A percentile compares a stretch with the other conserved stretches of the same genome.
Evolutionary conservation across 1,284 basidiomycete genomes (phyloP).

Genomic region (Heliocybe sulcata): DNA sequence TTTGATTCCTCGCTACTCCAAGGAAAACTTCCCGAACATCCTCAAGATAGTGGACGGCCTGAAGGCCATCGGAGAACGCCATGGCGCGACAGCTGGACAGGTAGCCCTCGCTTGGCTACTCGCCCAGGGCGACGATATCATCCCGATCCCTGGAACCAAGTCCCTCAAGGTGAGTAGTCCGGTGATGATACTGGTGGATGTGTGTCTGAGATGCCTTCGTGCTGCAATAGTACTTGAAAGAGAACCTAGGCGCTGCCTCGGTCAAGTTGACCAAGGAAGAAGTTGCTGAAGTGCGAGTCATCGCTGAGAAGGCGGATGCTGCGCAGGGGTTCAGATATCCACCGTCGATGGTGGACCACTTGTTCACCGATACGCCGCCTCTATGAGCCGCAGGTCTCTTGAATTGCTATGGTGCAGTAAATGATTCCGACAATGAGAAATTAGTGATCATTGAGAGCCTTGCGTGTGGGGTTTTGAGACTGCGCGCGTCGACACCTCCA

Average conservation of each 20-base stretch:
- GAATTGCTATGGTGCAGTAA: too few species aligned
- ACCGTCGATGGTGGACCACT: too few species aligned
- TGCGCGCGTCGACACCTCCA: too few species aligned
- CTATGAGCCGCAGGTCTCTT: too few species aligned
- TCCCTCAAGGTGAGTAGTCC: constrained; percentile 13
- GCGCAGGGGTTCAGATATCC: constrained; percentile 1
- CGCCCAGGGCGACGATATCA: constrained; percentile 27
- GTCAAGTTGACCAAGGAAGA: constrained; percentile 30
- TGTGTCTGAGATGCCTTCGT: background rate
- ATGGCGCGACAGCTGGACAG: constrained; percentile 30
- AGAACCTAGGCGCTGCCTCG: constrained; percentile 30
- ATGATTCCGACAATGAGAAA: too few species aligned
- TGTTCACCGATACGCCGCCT: too few species aligned
- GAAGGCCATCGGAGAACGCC: constrained; percentile 21
- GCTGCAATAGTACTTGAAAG: constrained; percentile 24
- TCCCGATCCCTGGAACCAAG: constrained; percentile 31
- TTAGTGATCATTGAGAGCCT: too few species aligned
- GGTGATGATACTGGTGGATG: background rate
- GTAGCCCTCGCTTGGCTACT: constrained; percentile 38
- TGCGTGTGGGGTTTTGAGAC: too few species aligned
- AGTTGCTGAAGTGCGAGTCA: constrained; percentile 23
- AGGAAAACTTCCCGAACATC: constrained; percentile 39
- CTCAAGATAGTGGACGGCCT: constrained; percentile 31
- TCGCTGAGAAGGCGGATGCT: constrained; percentile 24
- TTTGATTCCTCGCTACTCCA: constrained; percentile 24